These are phyloP conservation scores for Peziza echinospora DNA, from an alignment of 495 filamentous ascomycete species.

Conservation along the genomic window DNA sequence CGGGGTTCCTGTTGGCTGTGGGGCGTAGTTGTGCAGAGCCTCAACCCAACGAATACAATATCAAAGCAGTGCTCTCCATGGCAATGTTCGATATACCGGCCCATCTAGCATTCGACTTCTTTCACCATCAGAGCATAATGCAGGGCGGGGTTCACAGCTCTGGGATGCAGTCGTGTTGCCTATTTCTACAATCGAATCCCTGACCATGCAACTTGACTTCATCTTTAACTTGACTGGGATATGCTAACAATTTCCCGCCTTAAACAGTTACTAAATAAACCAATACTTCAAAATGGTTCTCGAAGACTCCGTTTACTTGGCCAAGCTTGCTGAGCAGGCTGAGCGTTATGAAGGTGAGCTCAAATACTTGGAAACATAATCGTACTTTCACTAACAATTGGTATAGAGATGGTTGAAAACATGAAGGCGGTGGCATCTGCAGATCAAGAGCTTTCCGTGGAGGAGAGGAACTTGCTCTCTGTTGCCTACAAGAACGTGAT, in stretches of 20 bases:
- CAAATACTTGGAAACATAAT: too few relatives aligned
- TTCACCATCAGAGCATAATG: too few relatives aligned
- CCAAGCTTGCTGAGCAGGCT: conserved; percentile 99
- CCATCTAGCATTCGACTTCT: too few relatives aligned
- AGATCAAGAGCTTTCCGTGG: conserved; percentile 91
- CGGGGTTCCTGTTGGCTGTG: too few relatives aligned
- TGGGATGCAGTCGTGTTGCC: too few relatives aligned
- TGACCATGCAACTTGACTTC: not conserved
- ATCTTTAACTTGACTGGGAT: not conserved
- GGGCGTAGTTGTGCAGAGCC: too few relatives aligned
- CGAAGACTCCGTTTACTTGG: conserved; percentile 98
- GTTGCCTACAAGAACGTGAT: conserved; percentile 99
- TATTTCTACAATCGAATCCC: too few relatives aligned
- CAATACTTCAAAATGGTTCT: conserved; percentile 79
- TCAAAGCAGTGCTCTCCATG: too few relatives aligned
- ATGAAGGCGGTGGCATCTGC: conserved; percentile 98
- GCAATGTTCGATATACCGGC: too few relatives aligned
- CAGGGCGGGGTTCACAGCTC: too few relatives aligned
- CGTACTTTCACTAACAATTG: conserved; percentile 1
- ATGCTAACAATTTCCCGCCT: not conserved
- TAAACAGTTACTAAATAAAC: conserved; percentile 1
- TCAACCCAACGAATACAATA: too few relatives aligned
- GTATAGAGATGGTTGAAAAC: conserved; percentile 97
- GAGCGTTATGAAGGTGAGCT: conserved; percentile 98
- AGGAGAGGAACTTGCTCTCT: conserved; percentile 97